phyloP scores from a whole-genome alignment of 352 stramenopile genomes.

The Phytophthora pluvialis region DNA sequence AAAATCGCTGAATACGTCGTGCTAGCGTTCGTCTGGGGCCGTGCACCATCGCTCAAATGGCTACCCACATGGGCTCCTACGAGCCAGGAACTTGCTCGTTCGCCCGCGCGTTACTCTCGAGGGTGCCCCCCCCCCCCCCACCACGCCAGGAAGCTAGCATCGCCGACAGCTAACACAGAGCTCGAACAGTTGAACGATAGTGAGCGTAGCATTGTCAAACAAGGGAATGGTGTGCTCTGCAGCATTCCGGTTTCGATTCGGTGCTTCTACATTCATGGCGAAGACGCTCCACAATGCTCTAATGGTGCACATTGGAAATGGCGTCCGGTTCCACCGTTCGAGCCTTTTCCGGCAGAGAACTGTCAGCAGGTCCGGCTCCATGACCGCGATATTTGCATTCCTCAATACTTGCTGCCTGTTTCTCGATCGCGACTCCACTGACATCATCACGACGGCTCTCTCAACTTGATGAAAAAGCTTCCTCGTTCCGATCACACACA shows the following conservation, averaged over 20 bases:
- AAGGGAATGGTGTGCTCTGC: not conserved
- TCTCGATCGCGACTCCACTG: too few species aligned
- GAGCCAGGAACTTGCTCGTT: conserved; percentile 34
- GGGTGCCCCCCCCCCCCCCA: too few species aligned
- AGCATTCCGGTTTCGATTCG: conserved; percentile 14
- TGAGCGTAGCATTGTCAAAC: too few species aligned
- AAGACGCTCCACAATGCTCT: conserved; percentile 2
- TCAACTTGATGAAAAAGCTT: too few species aligned
- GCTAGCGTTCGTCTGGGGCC: not conserved
- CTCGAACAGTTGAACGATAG: conserved; percentile 11
- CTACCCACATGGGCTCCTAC: conserved; percentile 43
- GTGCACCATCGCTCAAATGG: conserved; percentile 51
- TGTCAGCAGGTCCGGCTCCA: not conserved
- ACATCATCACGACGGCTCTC: too few species aligned
- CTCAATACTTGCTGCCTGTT: too few species aligned
- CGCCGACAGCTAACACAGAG: too few species aligned
- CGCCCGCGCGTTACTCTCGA: conserved; percentile 25
- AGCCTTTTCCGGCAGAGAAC: not conserved
- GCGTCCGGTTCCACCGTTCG: not conserved
- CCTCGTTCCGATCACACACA: too few species aligned
- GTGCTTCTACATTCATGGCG: conserved; percentile 1
- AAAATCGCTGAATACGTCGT: too few species aligned
- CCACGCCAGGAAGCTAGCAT: too few species aligned
- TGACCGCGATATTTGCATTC: not conserved
- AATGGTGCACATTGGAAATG: not conserved